phyloP scores from a whole-genome alignment of 2,329 filamentous ascomycete genomes.

The Lachnellula arida region DNA sequence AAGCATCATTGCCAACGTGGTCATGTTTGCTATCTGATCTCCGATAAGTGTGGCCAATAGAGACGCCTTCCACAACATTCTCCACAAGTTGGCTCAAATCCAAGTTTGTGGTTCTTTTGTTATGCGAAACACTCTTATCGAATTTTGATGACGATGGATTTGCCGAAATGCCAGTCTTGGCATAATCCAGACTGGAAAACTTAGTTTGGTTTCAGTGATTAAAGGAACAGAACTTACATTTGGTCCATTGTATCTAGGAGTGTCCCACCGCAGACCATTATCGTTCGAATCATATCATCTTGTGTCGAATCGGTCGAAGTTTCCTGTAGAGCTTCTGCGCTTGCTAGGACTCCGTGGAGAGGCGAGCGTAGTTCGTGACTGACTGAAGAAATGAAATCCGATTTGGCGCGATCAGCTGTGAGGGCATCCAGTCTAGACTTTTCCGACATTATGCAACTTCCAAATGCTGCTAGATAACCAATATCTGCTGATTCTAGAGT shows the following conservation, averaged over 20 bases:
- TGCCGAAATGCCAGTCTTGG: slow-evolving; percentile 13
- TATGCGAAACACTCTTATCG: too few relatives aligned
- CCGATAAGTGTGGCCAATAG: slow-evolving; percentile 19
- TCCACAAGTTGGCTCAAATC: slow-evolving; percentile 23
- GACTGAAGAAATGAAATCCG: slow-evolving; percentile 54
- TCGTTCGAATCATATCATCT: slow-evolving; percentile 41
- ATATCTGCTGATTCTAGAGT: slow-evolving; percentile 42
- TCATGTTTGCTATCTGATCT: neutral
- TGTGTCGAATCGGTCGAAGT: slow-evolving; percentile 41
- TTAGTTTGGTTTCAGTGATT: slow-evolving; percentile 42
- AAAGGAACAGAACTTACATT: slow-evolving; percentile 35
- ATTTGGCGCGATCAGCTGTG: slow-evolving; percentile 39
- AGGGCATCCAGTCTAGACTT: slow-evolving; percentile 44
- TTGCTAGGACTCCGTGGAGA: slow-evolving; percentile 54
- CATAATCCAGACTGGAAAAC: slow-evolving; percentile 32
- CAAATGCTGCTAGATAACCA: slow-evolving; percentile 45
- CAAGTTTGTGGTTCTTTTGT: slow-evolving; percentile 2
- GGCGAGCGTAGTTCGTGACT: slow-evolving; percentile 58
- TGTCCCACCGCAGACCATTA: slow-evolving; percentile 46
- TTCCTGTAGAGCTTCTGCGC: slow-evolving; percentile 46
- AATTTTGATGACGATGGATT: slow-evolving; percentile 1
- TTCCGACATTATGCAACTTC: slow-evolving; percentile 52
- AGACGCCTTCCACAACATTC: slow-evolving; percentile 23
- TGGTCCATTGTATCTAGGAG: slow-evolving; percentile 49
- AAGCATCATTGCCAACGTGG: neutral